phyloP scores from a whole-genome alignment of 2,329 filamentous ascomycete species.

The Fusarium hainanense region DNA sequence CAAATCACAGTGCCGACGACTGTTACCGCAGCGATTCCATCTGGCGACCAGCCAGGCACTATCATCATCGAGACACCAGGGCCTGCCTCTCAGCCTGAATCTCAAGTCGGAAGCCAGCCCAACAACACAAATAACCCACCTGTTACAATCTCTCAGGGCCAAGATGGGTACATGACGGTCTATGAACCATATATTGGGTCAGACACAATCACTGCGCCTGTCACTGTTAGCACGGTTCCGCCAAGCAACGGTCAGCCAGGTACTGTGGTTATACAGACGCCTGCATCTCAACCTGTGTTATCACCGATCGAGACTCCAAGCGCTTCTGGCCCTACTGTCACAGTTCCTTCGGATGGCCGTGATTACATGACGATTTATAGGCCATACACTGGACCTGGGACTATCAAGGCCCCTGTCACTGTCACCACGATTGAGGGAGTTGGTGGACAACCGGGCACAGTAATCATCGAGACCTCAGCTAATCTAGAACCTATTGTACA shows the following conservation, averaged over 20 bases:
- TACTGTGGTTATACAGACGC: constrained; percentile 33
- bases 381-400: constrained; percentile 26
- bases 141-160: constrained; percentile 27
- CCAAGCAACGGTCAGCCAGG: constrained; percentile 27
- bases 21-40: constrained; percentile 1
- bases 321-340: constrained; percentile 12
- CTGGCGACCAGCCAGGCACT: constrained; percentile 13
- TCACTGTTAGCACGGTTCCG: constrained; percentile 22
- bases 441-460: constrained; percentile 17
- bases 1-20: constrained; percentile 26
- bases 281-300: background rate
- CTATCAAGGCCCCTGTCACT: constrained; percentile 24
- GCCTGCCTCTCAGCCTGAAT: background rate
- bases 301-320: background rate
- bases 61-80: constrained; percentile 12
- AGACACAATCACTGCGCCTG: constrained; percentile 19
- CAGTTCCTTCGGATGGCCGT: constrained; percentile 7
- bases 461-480: constrained; percentile 31
- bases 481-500: background rate
- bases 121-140: constrained; percentile 5
- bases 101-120: background rate
- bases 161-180: constrained; percentile 29
- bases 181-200: constrained; percentile 24
- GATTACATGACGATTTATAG: constrained; percentile 30
- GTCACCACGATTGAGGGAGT: constrained; percentile 23